These are phyloP conservation scores for Fraxinus angustifolia DNA, from an alignment of 305 asterid genomes.

Conservation along the genomic window DNA sequence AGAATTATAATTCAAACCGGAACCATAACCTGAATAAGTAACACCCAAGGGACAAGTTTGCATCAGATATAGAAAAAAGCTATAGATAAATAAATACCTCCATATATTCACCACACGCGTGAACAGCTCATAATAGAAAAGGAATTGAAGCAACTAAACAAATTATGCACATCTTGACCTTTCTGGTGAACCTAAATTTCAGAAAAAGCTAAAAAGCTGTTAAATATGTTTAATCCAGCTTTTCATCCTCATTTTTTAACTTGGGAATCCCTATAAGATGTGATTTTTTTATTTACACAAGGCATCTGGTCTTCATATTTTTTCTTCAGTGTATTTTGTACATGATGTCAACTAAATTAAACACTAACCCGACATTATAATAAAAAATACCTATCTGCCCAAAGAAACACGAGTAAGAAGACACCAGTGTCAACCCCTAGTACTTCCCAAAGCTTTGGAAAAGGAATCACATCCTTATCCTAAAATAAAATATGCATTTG, in stretches of 20 bases:
- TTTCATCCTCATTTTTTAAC: not conserved
- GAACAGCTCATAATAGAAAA: not conserved
- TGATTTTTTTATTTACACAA: not conserved
- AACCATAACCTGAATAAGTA: slow-evolving; percentile 52
- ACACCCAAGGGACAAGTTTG: slow-evolving; percentile 20
- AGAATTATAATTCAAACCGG: slow-evolving; percentile 59
- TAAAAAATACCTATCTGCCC: not conserved
- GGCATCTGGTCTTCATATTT: not conserved
- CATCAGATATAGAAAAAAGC: slow-evolving; percentile 17
- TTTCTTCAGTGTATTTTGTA: not conserved
- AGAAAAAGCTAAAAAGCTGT: not conserved
- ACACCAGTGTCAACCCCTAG: not conserved
- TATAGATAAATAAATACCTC: not conserved
- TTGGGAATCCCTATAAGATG: not conserved
- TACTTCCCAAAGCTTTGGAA: not conserved
- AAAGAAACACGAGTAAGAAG: not conserved
- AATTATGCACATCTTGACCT: not conserved
- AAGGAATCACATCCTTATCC: not conserved
- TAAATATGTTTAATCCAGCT: not conserved
- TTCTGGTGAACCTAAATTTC: not conserved
- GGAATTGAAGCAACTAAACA: not conserved
- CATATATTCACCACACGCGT: not conserved
- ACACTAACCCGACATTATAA: not conserved
- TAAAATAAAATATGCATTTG: not conserved
- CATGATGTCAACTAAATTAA: not conserved